Evolutionary conservation across 208 protist genomes (phyloP).

Genomic region (Acanthamoeba sp.): DNA sequence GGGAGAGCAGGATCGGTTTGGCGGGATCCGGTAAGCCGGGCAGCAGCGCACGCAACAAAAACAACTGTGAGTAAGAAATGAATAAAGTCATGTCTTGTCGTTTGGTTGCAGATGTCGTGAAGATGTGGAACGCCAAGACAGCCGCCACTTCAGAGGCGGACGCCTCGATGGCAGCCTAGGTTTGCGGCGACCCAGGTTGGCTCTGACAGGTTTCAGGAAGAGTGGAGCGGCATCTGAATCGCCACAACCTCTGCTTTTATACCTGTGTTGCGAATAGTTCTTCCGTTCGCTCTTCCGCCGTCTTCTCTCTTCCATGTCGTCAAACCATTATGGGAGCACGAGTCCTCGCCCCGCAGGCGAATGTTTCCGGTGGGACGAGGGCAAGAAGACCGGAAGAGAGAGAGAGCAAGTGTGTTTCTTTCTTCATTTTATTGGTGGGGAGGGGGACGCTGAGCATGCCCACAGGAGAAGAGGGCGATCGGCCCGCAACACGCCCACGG

Average conservation of each 20-base stretch:
- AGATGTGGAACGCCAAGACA: not conserved
- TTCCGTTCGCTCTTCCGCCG: not conserved
- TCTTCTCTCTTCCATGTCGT: not conserved
- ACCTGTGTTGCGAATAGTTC: not conserved
- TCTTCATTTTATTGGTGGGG: too few species aligned
- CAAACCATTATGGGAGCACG: not conserved
- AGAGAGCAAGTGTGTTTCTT: too few species aligned
- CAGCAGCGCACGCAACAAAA: too few species aligned
- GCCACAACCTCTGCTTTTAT: slow-evolving; percentile 9
- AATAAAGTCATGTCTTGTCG: too few species aligned
- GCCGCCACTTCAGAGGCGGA: not conserved
- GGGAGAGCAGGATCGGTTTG: too few species aligned
- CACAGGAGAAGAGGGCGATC: not conserved
- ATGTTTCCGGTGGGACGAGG: too few species aligned
- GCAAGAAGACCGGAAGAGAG: too few species aligned
- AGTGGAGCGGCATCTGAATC: not conserved
- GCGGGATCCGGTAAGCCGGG: too few species aligned
- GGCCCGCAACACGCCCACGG: not conserved
- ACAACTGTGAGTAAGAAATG: too few species aligned
- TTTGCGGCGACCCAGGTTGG: not conserved
- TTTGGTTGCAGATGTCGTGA: not conserved
- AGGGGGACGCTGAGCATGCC: not conserved
- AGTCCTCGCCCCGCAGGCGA: too few species aligned
- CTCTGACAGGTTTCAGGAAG: slow-evolving; percentile 25
- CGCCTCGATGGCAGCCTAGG: not conserved